These are phyloP conservation scores for Alternaria sp. DNA, from an alignment of 2,329 filamentous ascomycete species.

Conservation along the genomic window DNA sequence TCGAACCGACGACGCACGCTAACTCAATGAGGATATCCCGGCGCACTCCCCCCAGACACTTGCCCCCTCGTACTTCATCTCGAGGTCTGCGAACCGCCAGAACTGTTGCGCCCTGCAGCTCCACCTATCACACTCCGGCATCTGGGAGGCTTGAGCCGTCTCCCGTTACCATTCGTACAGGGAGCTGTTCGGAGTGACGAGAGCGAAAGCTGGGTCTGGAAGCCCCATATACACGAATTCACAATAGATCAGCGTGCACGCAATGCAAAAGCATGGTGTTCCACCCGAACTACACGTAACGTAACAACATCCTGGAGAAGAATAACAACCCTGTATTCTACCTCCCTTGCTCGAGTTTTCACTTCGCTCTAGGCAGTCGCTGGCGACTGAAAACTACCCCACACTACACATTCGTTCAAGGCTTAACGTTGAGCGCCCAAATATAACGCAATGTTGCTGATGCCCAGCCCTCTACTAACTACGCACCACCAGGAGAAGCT, in stretches of 20 bases:
- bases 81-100: slow-evolving; percentile 23
- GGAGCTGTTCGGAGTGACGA: slow-evolving; percentile 21
- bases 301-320: not conserved
- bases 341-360: slow-evolving; percentile 2
- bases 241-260: slow-evolving; percentile 12
- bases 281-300: not conserved
- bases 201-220: slow-evolving; percentile 11
- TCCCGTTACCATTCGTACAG: slow-evolving; percentile 9
- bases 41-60: slow-evolving; percentile 27
- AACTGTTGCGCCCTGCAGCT: slow-evolving; percentile 26
- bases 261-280: slow-evolving; percentile 6
- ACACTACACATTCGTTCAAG: slow-evolving; percentile 7
- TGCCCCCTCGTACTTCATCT: slow-evolving; percentile 22
- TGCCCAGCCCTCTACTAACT: slow-evolving; percentile 17
- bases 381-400: slow-evolving; percentile 7
- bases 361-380: slow-evolving; percentile 4
- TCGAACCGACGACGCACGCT: slow-evolving; percentile 18
- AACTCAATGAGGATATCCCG: slow-evolving; percentile 30
- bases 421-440: slow-evolving; percentile 13
- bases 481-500: slow-evolving; percentile 16
- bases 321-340: not conserved
- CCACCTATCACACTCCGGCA: slow-evolving; percentile 26
- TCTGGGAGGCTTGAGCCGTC: slow-evolving; percentile 7
- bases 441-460: slow-evolving; percentile 24
- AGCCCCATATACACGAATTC: slow-evolving; percentile 3